Evolutionary conservation across 768 basidiomycete genomes (phyloP).

Genomic region (Coprinellus micaceus): DNA sequence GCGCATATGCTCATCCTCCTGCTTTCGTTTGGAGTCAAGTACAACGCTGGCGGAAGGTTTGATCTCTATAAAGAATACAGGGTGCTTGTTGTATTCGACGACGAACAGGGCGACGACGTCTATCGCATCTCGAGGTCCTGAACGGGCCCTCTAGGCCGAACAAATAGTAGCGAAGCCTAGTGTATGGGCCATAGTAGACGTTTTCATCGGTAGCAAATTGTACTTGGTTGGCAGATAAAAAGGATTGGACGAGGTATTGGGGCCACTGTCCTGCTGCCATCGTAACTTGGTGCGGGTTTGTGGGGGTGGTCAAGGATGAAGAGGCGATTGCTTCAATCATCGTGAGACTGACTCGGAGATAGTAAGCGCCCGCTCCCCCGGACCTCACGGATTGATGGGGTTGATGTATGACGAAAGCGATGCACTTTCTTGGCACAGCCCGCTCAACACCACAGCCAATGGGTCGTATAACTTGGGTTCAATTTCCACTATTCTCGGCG

Average conservation of each 20-base stretch:
- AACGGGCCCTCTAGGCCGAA: conserved; percentile 13
- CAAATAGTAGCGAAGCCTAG: conserved; percentile 15
- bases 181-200: conserved; percentile 20
- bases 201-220: conserved; percentile 9
- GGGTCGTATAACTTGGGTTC: background rate
- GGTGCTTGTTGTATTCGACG: conserved; percentile 11
- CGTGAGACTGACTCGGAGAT: too few species aligned
- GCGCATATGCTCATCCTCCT: conserved; percentile 18
- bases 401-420: background rate
- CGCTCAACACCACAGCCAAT: background rate
- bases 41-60: conserved; percentile 12
- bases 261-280: too few species aligned
- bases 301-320: too few species aligned
- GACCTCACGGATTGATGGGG: background rate
- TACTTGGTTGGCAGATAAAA: conserved; percentile 4
- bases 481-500: background rate
- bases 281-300: too few species aligned
- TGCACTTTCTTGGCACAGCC: background rate
- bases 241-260: background rate
- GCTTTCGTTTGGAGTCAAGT: conserved; percentile 12
- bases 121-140: conserved; percentile 8
- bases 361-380: too few species aligned
- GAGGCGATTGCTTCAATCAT: too few species aligned
- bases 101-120: conserved; percentile 7
- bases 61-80: conserved; percentile 15